A percentile compares a stretch with the other conserved stretches of the same genome.
phyloP scores from a whole-genome alignment of 2,329 filamentous ascomycete species.

The Juglanconis sp. region DNA sequence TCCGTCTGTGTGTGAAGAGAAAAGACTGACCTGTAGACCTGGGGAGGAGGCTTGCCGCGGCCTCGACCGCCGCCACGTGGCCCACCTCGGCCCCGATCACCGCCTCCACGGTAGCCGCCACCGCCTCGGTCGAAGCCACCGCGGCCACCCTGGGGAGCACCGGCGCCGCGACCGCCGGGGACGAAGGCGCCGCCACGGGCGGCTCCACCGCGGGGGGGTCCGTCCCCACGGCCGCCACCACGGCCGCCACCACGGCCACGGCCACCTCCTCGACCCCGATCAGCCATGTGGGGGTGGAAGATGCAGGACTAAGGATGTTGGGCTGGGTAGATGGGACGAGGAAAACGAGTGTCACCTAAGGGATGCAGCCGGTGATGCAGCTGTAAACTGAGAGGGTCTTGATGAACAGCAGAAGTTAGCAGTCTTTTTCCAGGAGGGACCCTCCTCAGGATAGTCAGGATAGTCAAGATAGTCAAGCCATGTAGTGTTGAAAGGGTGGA shows the following conservation, averaged over 20 bases:
- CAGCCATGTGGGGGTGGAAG: neutral
- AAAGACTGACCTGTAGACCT: constrained; percentile 9
- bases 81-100: neutral
- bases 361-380: too few species aligned
- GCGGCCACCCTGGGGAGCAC: neutral
- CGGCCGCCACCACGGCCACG: neutral
- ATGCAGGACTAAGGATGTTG: neutral
- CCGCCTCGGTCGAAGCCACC: constrained; percentile 6
- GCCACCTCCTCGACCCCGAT: neutral
- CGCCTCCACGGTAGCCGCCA: constrained; percentile 6
- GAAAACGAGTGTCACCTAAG: too few species aligned
- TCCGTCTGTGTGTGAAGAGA: neutral
- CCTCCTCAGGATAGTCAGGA: too few species aligned
- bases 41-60: neutral
- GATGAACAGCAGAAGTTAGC: too few species aligned
- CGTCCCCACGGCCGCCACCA: neutral
- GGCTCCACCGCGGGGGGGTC: neutral
- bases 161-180: neutral
- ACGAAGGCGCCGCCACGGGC: neutral
- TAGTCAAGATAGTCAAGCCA: too few species aligned
- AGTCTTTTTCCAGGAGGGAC: too few species aligned
- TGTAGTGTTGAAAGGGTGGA: too few species aligned
- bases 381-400: too few species aligned
- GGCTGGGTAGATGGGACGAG: neutral
- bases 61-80: constrained; percentile 4